These are phyloP conservation scores for Fraxinus angustifolia DNA, from an alignment of 305 asterid genomes.

Conservation along the genomic window DNA sequence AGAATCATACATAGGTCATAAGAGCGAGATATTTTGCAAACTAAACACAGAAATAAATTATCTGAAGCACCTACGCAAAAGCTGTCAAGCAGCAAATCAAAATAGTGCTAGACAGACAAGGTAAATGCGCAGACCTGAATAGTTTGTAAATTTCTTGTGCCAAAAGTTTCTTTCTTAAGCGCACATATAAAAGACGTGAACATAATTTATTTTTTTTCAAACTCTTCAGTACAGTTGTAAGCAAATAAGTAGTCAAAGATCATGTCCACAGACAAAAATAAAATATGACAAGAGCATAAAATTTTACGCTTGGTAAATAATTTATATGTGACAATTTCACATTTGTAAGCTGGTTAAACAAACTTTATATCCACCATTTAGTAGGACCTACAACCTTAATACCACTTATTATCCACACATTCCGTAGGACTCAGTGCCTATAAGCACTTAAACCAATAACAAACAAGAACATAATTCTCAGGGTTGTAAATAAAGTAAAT, in stretches of 20 bases:
- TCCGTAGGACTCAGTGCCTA: neutral
- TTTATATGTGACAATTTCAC: neutral
- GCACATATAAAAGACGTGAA: neutral
- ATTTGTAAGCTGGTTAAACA: neutral
- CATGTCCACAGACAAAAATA: neutral
- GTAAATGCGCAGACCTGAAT: neutral
- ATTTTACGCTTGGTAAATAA: neutral
- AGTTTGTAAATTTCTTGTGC: slow-evolving; percentile 13
- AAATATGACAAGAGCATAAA: slow-evolving; percentile 8
- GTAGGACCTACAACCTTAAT: neutral
- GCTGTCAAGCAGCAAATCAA: neutral
- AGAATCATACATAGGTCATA: slow-evolving; percentile 19
- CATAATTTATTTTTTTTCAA: neutral
- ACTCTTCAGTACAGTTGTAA: slow-evolving; percentile 11
- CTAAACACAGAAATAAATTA: neutral
- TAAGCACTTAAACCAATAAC: neutral
- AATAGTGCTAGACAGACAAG: neutral
- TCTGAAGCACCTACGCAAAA: neutral
- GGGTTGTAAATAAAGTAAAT: neutral
- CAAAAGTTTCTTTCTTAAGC: slow-evolving; percentile 1
- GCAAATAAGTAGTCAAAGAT: slow-evolving; percentile 20
- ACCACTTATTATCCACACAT: neutral
- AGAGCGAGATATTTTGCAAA: slow-evolving; percentile 23
- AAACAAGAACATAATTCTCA: neutral
- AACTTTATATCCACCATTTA: neutral